phyloP scores from a whole-genome alignment of 257 asterid species.

The Jasminum sambac region DNA sequence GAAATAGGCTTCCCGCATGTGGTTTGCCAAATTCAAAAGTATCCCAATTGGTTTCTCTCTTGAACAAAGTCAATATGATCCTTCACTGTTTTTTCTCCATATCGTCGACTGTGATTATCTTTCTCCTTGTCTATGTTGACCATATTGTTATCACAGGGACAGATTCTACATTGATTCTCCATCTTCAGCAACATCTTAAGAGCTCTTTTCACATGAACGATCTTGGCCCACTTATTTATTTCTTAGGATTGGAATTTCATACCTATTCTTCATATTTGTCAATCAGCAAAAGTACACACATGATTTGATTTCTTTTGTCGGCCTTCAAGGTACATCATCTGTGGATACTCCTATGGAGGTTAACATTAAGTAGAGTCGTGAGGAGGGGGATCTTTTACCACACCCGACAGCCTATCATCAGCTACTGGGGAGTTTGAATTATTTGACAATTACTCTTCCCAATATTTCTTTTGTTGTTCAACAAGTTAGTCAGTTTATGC shows the following conservation, averaged over 20 bases:
- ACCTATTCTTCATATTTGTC: no score
- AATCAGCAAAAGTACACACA: neutral
- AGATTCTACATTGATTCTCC: neutral
- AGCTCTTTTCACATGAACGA: neutral
- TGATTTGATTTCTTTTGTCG: neutral
- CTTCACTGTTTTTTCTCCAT: neutral
- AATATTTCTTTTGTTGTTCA: no score
- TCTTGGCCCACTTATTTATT: neutral
- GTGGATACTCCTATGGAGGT: neutral
- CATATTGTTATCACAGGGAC: neutral
- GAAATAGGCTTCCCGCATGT: neutral
- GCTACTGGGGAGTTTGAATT: neutral
- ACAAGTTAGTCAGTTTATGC: neutral
- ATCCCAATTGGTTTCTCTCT: neutral
- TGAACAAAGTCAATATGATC: neutral
- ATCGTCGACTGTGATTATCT: neutral
- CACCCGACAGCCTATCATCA: neutral
- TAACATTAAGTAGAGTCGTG: neutral
- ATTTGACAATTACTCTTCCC: neutral
- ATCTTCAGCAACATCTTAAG: neutral
- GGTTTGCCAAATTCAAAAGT: neutral
- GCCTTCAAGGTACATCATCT: neutral
- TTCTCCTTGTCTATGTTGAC: neutral
- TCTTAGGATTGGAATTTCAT: slow-evolving; percentile 1
- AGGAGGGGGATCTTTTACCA: neutral